Evolutionary conservation across 192 early-diverging fungal species (phyloP), one percentile per base, ranked within the genome.

Genomic region (Entrophospora sp.): DNA sequence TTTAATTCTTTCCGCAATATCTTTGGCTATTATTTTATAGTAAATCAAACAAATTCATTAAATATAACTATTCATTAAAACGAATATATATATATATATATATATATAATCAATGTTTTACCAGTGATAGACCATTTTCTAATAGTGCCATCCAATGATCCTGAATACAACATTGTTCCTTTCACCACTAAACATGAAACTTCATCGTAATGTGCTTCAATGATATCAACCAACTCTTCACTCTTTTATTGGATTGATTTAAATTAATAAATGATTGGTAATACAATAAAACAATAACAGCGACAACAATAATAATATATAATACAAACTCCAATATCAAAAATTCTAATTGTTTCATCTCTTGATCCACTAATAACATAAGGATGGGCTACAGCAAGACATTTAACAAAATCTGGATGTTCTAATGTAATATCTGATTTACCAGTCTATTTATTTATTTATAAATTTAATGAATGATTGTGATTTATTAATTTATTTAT

Each of bases 151-250:
- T 98, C 96, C 28, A 97, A 71, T 0, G 90, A 89, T 16, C 81
- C 87, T 13, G 90, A 89, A 70, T 89, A 91, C 14, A 97, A 73
- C 3, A 71, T 79, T 4, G 79, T 71, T 6, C 89, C 89, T 35
- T 73, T 48, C 2, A 81, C 68, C 1, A 72, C 71, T 66, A 97
- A 72, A 45, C 80, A 75, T 0, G 87, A 83, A 1, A 98, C 86
- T 70, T 96, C 94, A 67, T 92, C 93, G 62, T 88, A 94, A 67
- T 98, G 96, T 4, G 88, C 92, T 30, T 86, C 81, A 31, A 98
- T 85, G 13, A 80, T 77, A 24, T 81, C 79, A n/a, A 93, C 75
- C 12, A 89, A 73, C 34, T 90, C 80, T 49, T 86, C 91, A 13
- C 81, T 80, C 92, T 94, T n/a, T n/a, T n/a, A n/a, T n/a, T n/a